Conservation (phyloP, 768 basidiomycete genomes). For the Leccinum fibrillosum region DNA sequence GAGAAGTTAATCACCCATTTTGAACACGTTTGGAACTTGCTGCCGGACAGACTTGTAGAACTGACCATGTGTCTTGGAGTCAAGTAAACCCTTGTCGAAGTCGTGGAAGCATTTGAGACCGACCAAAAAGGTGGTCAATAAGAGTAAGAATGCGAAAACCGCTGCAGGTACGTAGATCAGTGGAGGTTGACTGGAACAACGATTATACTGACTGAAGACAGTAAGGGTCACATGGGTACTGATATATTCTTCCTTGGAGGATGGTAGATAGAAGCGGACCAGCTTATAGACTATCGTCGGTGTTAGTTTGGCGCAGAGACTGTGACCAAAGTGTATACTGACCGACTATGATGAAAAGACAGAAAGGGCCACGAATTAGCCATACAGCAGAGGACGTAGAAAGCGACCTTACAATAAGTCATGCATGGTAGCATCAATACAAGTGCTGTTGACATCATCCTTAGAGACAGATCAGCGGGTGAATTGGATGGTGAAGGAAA, state of each 20-base stretch:
- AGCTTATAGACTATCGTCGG: constrained; percentile 68
- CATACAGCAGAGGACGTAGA: neutral
- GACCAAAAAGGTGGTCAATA: constrained; percentile 68
- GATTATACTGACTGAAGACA: constrained; percentile 63
- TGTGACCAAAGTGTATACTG: constrained; percentile 3
- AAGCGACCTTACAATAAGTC: constrained; percentile 62
- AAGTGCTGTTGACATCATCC: constrained; percentile 73
- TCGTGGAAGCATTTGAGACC: constrained; percentile 79
- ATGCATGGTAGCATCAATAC: constrained; percentile 74
- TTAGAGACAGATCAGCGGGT: neutral
- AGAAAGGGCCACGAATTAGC: constrained; percentile 3
- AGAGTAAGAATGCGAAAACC: constrained; percentile 68
- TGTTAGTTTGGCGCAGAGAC: neutral
- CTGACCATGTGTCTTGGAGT: constrained; percentile 76
- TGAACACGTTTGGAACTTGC: constrained; percentile 19
- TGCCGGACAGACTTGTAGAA: constrained; percentile 34
- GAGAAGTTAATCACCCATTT: constrained; percentile 37
- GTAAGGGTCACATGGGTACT: constrained; percentile 81
- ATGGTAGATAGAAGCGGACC: constrained; percentile 75
- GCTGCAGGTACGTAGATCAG: constrained; percentile 41
- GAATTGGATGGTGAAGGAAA: neutral
- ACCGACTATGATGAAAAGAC: constrained; percentile 26
- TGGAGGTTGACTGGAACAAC: neutral
- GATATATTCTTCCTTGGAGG: constrained; percentile 49
- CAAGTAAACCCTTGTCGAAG: constrained; percentile 73